Conservation (phyloP, 148 eudicot genomes). For the Spergularia bocconei region DNA sequence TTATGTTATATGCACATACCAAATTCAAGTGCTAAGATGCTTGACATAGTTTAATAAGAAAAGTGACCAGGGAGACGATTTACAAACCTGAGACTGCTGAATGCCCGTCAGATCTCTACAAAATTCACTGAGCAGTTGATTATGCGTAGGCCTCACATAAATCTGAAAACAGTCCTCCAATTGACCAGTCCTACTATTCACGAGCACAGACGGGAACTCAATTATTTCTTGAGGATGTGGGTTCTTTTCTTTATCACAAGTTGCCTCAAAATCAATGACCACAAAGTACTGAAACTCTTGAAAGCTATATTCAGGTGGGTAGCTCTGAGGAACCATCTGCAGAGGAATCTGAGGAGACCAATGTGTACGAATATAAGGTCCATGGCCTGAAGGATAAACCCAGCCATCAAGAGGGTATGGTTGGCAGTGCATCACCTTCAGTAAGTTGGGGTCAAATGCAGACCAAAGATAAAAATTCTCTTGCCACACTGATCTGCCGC, state of each 20-base stretch:
- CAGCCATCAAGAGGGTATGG: constrained; percentile 43
- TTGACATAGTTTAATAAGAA: background rate
- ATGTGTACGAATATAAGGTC: constrained; percentile 34
- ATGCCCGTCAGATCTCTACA: constrained; percentile 97
- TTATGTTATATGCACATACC: background rate
- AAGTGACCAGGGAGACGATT: background rate
- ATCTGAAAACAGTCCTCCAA: constrained; percentile 77
- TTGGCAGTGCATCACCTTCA: constrained; percentile 42
- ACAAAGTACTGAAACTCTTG: constrained; percentile 91
- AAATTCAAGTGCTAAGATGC: background rate
- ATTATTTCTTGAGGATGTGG: constrained; percentile 96
- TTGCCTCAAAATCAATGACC: constrained; percentile 98
- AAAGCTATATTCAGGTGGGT: constrained; percentile 40
- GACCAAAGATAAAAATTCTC: constrained; percentile 47
- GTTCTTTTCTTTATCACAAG: constrained; percentile 73
- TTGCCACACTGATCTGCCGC: constrained; percentile 31
- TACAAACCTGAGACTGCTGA: constrained; percentile 85
- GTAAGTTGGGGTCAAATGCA: constrained; percentile 38
- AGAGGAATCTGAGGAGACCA: constrained; percentile 47
- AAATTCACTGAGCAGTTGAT: constrained; percentile 71
- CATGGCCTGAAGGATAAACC: constrained; percentile 41
- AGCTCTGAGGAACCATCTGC: constrained; percentile 51
- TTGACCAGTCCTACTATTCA: constrained; percentile 75
- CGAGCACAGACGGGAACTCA: constrained; percentile 93
- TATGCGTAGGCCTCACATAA: constrained; percentile 86